Conservation (phyloP, 192 early-diverging fungal genomes). For the Endogone sp. region DNA sequence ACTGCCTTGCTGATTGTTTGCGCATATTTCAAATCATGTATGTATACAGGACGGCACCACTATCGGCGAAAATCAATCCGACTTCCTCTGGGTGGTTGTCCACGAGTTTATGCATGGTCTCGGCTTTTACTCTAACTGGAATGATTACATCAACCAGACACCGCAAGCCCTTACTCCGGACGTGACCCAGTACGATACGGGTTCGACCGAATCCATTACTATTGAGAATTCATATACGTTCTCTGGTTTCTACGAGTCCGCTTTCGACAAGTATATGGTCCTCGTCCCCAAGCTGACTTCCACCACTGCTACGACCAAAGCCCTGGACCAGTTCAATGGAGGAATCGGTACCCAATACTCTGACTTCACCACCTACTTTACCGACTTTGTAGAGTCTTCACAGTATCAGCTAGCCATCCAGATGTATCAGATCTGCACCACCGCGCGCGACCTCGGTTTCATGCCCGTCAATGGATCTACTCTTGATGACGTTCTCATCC, state of each 20-base stretch:
- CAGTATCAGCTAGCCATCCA: conserved; percentile 3
- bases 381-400: conserved; percentile 1
- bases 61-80: conserved; percentile 21
- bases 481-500: conserved; percentile 3
- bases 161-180: conserved; percentile 24
- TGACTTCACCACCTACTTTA: not conserved
- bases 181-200: conserved; percentile 1
- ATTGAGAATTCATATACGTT: not conserved
- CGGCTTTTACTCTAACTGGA: conserved; percentile 33
- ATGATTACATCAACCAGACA: not conserved
- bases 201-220: not conserved
- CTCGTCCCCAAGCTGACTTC: not conserved
- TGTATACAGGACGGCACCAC: conserved; percentile 11
- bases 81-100: conserved; percentile 30
- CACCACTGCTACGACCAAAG: not conserved
- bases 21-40: no score
- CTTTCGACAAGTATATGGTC: conserved; percentile 16
- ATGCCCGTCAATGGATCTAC: not conserved
- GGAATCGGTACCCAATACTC: not conserved
- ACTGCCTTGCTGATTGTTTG: no score
- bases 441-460: conserved; percentile 7
- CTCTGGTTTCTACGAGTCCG: conserved; percentile 14
- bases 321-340: conserved; percentile 1
- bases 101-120: conserved; percentile 44
- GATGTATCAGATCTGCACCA: conserved; percentile 4